These are phyloP conservation scores for Fonsecaea nubica DNA, from an alignment of 2,329 filamentous ascomycete species.

Conservation along the genomic window DNA sequence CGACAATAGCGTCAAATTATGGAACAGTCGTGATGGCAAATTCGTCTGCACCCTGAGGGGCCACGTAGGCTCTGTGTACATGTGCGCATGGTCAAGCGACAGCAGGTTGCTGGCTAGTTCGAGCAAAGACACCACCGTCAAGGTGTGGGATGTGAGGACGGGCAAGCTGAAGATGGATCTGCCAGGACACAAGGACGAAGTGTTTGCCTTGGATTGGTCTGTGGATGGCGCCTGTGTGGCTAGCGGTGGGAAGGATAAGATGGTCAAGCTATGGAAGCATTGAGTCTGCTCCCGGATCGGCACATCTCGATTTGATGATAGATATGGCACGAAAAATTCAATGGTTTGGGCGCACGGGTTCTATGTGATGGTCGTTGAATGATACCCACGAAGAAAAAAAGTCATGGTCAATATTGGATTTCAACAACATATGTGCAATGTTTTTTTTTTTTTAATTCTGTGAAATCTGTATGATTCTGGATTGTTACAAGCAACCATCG, in stretches of 20 bases:
- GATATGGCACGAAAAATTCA: not conserved
- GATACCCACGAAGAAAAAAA: conserved; percentile 10
- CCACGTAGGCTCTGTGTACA: conserved; percentile 90
- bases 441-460: conserved; percentile 19
- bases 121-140: conserved; percentile 91
- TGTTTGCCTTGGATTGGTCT: conserved; percentile 94
- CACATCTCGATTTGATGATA: not conserved
- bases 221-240: conserved; percentile 86
- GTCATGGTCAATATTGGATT: conserved; percentile 1
- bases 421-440: conserved; percentile 24
- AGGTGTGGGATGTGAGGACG: conserved; percentile 89
- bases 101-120: conserved; percentile 85
- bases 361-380: not conserved
- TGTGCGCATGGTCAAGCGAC: conserved; percentile 90
- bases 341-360: not conserved
- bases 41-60: conserved; percentile 88
- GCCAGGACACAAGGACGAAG: conserved; percentile 89
- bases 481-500: conserved; percentile 33
- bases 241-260: conserved; percentile 92
- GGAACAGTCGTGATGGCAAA: conserved; percentile 78
- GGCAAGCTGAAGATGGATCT: conserved; percentile 83
- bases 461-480: conserved; percentile 28
- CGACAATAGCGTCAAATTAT: conserved; percentile 94
- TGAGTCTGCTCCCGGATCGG: conserved; percentile 41
- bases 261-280: conserved; percentile 69